Conservation (phyloP, 371 early-diverging fungal genomes). For the Mortierella sp. region DNA sequence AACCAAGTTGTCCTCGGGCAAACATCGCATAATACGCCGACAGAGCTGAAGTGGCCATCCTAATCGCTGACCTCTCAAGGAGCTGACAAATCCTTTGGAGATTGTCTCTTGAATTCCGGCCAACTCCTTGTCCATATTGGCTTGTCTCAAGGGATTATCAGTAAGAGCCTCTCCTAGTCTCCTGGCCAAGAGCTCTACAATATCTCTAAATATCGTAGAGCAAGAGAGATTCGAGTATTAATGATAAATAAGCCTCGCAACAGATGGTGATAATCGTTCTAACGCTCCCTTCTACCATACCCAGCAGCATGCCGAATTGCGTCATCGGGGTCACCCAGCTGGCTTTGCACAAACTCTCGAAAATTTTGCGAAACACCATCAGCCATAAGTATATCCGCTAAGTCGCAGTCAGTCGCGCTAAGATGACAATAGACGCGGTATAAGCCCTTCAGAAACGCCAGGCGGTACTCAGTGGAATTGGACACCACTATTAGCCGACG, state of each 20-base stretch:
- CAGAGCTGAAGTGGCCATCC: constrained; percentile 20
- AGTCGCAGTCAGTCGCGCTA: constrained; percentile 2
- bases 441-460: constrained; percentile 26
- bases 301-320: constrained; percentile 20
- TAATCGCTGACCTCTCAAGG: not conserved
- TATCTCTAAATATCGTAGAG: constrained; percentile 1
- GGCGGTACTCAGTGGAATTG: not conserved
- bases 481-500: constrained; percentile 23
- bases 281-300: no score
- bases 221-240: not conserved
- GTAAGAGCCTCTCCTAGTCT: constrained; percentile 7
- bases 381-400: not conserved
- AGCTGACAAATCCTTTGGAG: constrained; percentile 8
- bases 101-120: constrained; percentile 15
- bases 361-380: constrained; percentile 7
- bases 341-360: constrained; percentile 20
- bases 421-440: constrained; percentile 37
- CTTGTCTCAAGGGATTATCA: constrained; percentile 18
- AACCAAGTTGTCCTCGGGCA: constrained; percentile 37
- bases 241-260: not conserved
- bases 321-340: constrained; percentile 10
- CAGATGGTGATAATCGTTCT: no score
- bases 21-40: constrained; percentile 26
- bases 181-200: constrained; percentile 14
- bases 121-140: constrained; percentile 18